Conservation (phyloP, 257 asterid species). For the Ehretia macrophylla region DNA sequence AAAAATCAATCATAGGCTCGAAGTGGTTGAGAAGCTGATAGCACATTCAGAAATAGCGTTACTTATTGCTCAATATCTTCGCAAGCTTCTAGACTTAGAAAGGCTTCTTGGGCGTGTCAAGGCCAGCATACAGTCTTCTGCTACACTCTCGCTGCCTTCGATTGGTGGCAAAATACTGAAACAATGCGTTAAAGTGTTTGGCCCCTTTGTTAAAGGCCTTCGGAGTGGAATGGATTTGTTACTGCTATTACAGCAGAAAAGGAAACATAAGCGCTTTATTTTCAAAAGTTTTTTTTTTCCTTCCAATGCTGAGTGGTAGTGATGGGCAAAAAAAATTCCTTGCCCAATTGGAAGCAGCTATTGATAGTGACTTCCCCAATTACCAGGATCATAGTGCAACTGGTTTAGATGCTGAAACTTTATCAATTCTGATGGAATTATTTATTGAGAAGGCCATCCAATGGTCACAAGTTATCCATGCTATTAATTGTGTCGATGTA, state of each 20-base stretch:
- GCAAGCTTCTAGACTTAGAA: constrained; percentile 87
- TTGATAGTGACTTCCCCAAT: constrained; percentile 85
- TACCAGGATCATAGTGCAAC: constrained; percentile 72
- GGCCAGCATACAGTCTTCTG: constrained; percentile 71
- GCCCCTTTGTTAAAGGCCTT: constrained; percentile 75
- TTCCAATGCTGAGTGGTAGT: constrained; percentile 61
- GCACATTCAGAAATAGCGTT: constrained; percentile 48
- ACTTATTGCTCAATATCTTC: constrained; percentile 55
- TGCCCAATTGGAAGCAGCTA: constrained; percentile 85
- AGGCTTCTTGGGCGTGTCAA: constrained; percentile 85
- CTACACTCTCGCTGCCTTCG: constrained; percentile 60
- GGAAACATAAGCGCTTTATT: constrained; percentile 39
- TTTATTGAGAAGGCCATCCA: constrained; percentile 74
- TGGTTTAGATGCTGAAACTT: constrained; percentile 64
- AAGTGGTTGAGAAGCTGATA: constrained; percentile 68
- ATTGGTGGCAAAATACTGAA: constrained; percentile 76
- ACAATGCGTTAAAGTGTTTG: constrained; percentile 83
- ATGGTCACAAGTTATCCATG: constrained; percentile 84
- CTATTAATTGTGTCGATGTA: constrained; percentile 76
- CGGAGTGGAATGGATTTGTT: constrained; percentile 63
- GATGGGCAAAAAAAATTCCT: constrained; percentile 75
- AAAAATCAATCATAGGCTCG: constrained; percentile 75
- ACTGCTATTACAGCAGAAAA: constrained; percentile 41
- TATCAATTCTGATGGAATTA: constrained; percentile 73
- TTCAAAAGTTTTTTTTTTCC: constrained; percentile 50